Percentiles rank a stretch among this genome's conserved stretches.
These are phyloP conservation scores for Xylariaceae sp. DNA, from an alignment of 2,329 filamentous ascomycete species.

Conservation along the genomic window DNA sequence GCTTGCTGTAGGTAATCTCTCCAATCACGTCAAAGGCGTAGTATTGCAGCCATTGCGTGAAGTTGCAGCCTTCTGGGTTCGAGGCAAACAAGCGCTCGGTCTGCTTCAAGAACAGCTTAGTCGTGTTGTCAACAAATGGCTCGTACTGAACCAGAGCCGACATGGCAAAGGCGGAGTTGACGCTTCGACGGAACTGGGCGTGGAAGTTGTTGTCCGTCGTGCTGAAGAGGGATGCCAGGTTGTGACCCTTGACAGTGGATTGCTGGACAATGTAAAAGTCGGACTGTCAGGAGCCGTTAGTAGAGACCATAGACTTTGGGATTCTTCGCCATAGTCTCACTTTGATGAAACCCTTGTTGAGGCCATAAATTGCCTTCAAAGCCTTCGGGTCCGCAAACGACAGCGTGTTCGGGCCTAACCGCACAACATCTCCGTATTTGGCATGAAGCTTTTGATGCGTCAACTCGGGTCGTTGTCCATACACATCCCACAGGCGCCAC, in stretches of 20 bases:
- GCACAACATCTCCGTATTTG: conserved; percentile 69
- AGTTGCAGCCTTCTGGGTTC: conserved; percentile 49
- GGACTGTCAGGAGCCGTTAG: conserved; percentile 45
- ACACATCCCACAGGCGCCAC: conserved; percentile 72
- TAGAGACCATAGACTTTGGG: not conserved
- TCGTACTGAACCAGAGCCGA: conserved; percentile 73
- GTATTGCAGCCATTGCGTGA: conserved; percentile 71
- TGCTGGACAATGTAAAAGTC: conserved; percentile 80
- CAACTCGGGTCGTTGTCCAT: conserved; percentile 57
- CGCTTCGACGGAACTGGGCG: conserved; percentile 67
- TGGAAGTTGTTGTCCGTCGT: conserved; percentile 73
- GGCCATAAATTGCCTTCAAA: conserved; percentile 71
- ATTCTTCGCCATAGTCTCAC: conserved; percentile 35
- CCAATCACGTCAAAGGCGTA: conserved; percentile 82
- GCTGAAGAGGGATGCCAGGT: conserved; percentile 70
- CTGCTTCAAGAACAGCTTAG: conserved; percentile 63
- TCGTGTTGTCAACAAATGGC: conserved; percentile 72
- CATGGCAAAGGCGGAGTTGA: conserved; percentile 77
- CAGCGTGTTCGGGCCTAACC: conserved; percentile 68
- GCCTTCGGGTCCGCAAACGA: conserved; percentile 72
- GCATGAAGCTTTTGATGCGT: conserved; percentile 66
- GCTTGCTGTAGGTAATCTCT: conserved; percentile 70
- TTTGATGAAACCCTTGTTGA: conserved; percentile 79
- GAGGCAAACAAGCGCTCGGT: conserved; percentile 52
- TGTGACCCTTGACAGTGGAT: conserved; percentile 63